Evolutionary conservation across 106 monocot species (phyloP).

Genomic region (Platanthera guangdongensis): DNA sequence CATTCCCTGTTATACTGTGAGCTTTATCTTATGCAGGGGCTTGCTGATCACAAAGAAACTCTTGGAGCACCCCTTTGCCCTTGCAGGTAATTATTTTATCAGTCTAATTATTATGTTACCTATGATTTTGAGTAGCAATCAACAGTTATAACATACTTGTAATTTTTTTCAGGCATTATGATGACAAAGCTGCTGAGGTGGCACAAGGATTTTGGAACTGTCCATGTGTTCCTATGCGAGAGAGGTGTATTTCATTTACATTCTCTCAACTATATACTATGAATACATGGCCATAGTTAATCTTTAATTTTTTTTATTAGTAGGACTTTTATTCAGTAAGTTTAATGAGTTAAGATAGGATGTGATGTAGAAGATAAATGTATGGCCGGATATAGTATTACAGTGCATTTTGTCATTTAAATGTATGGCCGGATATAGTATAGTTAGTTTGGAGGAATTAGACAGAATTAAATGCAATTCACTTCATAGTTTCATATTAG

Average conservation of each 20-base stretch:
- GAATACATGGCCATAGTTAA: neutral
- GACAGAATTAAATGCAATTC: too few relatives aligned
- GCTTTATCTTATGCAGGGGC: conserved; percentile 38
- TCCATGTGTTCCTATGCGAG: conserved; percentile 98
- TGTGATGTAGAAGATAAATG: neutral
- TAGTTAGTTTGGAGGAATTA: too few relatives aligned
- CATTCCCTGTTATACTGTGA: neutral
- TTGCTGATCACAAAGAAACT: conserved; percentile 93
- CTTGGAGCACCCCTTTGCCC: conserved; percentile 95
- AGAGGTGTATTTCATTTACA: conserved; percentile 38
- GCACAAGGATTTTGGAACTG: conserved; percentile 99
- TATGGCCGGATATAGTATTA: neutral
- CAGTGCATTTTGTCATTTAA: neutral
- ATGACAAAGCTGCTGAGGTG: conserved; percentile 95
- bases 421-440: neutral
- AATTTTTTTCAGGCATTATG: conserved; percentile 74
- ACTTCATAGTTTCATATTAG: too few relatives aligned
- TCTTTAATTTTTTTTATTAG: neutral
- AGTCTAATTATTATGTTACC: neutral
- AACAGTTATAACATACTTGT: conserved; percentile 1
- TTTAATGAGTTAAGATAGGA: neutral
- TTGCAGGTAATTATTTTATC: conserved; percentile 61
- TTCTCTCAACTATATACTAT: conserved; percentile 1
- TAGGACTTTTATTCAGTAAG: neutral
- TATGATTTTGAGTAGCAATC: neutral